A percentile compares a stretch with the other conserved stretches of the same genome.
These are phyloP conservation scores for Arabidopsis lyrata DNA, from an alignment of 441 rosid genomes.

Conservation along the genomic window DNA sequence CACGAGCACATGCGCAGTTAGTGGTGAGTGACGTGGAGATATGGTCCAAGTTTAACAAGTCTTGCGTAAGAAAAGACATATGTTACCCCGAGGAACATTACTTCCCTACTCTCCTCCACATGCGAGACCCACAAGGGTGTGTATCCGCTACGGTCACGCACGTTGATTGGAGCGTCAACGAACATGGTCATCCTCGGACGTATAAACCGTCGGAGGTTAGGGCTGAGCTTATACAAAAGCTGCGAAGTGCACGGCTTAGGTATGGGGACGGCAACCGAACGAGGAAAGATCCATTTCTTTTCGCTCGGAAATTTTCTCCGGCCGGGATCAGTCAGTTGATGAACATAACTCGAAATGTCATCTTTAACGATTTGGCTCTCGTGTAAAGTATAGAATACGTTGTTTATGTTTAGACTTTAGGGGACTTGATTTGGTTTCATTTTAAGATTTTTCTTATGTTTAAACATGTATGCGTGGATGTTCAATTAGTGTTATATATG, in stretches of 20 bases:
- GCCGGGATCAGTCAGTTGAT: conserved; percentile 47
- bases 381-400: not conserved
- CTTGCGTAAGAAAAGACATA: conserved; percentile 51
- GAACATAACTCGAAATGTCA: conserved; percentile 51
- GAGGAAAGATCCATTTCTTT: conserved; percentile 56
- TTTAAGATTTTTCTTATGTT: not conserved
- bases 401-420: not conserved
- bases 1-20: conserved; percentile 64
- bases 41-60: conserved; percentile 66
- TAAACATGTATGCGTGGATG: not conserved
- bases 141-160: conserved; percentile 67
- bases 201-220: conserved; percentile 58
- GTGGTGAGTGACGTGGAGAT: conserved; percentile 57
- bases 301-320: conserved; percentile 68
- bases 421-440: not conserved
- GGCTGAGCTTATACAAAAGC: conserved; percentile 45
- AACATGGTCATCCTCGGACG: conserved; percentile 67
- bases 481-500: not conserved
- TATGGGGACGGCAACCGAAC: conserved; percentile 47
- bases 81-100: conserved; percentile 79
- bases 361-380: conserved; percentile 53
- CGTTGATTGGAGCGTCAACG: conserved; percentile 63
- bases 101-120: conserved; percentile 71
- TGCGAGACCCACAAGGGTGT: conserved; percentile 57
- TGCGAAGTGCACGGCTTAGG: conserved; percentile 53